Percentiles rank a stretch among this genome's conserved stretches.
Evolutionary conservation across 495 filamentous ascomycete species (phyloP).

Genomic region (Pyrenula massariospora): DNA sequence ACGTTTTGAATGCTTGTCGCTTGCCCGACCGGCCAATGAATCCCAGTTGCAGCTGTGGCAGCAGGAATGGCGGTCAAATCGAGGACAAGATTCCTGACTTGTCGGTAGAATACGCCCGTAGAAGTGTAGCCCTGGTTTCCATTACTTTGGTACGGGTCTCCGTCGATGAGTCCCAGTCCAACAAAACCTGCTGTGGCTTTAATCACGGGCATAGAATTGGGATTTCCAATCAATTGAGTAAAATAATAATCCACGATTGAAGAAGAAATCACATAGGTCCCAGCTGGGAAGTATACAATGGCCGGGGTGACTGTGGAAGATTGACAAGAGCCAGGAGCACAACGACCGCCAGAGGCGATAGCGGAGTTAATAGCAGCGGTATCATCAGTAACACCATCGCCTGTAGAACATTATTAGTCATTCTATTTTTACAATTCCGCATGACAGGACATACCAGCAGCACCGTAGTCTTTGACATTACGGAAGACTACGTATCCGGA

Average conservation of each 20-base stretch:
- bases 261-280: slow-evolving; percentile 46
- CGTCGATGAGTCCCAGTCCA: slow-evolving; percentile 57
- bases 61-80: slow-evolving; percentile 55
- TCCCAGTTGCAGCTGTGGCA: slow-evolving; percentile 41
- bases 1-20: slow-evolving; percentile 71
- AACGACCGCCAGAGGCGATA: slow-evolving; percentile 40
- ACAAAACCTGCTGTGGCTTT: slow-evolving; percentile 53
- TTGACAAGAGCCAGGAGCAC: slow-evolving; percentile 30
- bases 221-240: slow-evolving; percentile 58
- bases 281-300: slow-evolving; percentile 53
- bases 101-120: slow-evolving; percentile 69
- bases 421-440: background rate
- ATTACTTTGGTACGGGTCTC: slow-evolving; percentile 42
- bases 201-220: slow-evolving; percentile 48
- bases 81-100: slow-evolving; percentile 66
- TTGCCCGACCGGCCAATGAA: slow-evolving; percentile 69
- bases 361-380: slow-evolving; percentile 53
- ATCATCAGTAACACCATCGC: slow-evolving; percentile 29
- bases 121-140: slow-evolving; percentile 36
- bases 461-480: slow-evolving; percentile 68
- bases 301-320: slow-evolving; percentile 44
- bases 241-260: slow-evolving; percentile 50
- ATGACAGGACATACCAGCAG: slow-evolving; percentile 23
- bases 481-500: slow-evolving; percentile 56
- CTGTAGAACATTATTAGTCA: background rate